phyloP scores from a whole-genome alignment of 2,329 filamentous ascomycete genomes.

The Fusarium mangiferae region DNA sequence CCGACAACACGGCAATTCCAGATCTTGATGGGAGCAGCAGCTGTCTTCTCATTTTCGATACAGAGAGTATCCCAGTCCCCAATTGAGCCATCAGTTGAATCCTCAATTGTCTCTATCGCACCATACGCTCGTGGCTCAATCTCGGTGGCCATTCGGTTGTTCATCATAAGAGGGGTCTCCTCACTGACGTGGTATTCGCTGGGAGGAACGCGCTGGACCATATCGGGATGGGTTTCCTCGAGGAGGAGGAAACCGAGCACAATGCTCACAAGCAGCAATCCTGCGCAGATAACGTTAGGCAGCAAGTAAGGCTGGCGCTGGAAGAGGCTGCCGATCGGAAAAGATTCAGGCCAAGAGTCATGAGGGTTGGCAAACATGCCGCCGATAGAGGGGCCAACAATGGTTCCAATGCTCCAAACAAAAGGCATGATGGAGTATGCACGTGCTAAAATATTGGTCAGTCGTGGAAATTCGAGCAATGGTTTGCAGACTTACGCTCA shows the following conservation, averaged over 20 bases:
- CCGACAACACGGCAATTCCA: conserved; percentile 74
- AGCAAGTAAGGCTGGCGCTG: conserved; percentile 85
- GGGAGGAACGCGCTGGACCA: conserved; percentile 63
- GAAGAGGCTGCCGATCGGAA: conserved; percentile 76
- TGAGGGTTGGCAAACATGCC: conserved; percentile 86
- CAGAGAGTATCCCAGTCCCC: conserved; percentile 60
- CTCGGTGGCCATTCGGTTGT: conserved; percentile 76
- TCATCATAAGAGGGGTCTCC: conserved; percentile 79
- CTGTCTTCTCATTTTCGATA: conserved; percentile 45
- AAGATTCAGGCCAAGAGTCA: conserved; percentile 75
- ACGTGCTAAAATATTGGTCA: conserved; percentile 63
- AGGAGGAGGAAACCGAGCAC: conserved; percentile 82
- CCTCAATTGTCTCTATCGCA: conserved; percentile 65
- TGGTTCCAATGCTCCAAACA: conserved; percentile 91
- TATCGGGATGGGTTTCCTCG: conserved; percentile 89
- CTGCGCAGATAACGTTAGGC: conserved; percentile 86
- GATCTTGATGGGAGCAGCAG: conserved; percentile 51
- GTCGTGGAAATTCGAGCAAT: neutral
- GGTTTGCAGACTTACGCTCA: conserved; percentile 74
- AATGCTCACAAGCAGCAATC: conserved; percentile 81
- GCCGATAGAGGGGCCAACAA: conserved; percentile 88
- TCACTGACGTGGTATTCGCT: conserved; percentile 65
- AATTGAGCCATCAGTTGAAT: conserved; percentile 47
- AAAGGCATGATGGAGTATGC: conserved; percentile 95
- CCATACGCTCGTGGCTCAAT: conserved; percentile 83